phyloP scores from a whole-genome alignment of 148 eudicot species.

The Rhododendron molle region DNA sequence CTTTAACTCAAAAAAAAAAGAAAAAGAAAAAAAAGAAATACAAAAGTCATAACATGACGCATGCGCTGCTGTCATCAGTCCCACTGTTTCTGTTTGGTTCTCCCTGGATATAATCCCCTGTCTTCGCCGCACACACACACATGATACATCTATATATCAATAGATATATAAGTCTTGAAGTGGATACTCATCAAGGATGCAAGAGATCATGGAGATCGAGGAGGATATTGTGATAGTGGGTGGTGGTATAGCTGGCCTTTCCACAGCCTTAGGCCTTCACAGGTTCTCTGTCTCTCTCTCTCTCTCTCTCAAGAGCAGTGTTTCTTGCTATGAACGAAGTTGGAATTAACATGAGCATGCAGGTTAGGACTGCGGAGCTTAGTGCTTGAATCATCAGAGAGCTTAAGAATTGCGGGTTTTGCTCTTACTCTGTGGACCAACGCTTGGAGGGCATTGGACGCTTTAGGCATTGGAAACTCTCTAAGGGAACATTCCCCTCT shows the following conservation, averaged over 20 bases:
- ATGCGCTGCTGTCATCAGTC: too few species aligned
- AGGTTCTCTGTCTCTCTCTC: slow-evolving; percentile 21
- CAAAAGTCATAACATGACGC: background rate
- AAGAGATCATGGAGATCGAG: background rate
- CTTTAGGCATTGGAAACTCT: slow-evolving; percentile 32
- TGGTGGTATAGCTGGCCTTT: slow-evolving; percentile 44
- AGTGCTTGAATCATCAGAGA: slow-evolving; percentile 53
- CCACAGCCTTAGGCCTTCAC: slow-evolving; percentile 46
- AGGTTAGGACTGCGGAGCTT: slow-evolving; percentile 20
- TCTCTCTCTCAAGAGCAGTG: background rate
- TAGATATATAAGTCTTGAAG: background rate
- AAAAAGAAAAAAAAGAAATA: too few species aligned
- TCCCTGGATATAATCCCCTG: too few species aligned
- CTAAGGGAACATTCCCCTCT: slow-evolving; percentile 24
- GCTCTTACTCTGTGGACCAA: slow-evolving; percentile 44
- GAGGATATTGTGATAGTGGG: slow-evolving; percentile 24
- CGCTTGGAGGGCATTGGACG: slow-evolving; percentile 57
- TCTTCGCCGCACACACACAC: too few species aligned
- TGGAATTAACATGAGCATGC: background rate
- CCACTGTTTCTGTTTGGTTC: background rate
- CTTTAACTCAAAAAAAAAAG: too few species aligned
- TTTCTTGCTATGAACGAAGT: background rate
- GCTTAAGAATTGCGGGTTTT: slow-evolving; percentile 40
- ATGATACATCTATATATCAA: too few species aligned
- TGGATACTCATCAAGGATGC: background rate